phyloP scores from a whole-genome alignment of 805 yeast genomes.

The Saccharomyces paradoxus region DNA sequence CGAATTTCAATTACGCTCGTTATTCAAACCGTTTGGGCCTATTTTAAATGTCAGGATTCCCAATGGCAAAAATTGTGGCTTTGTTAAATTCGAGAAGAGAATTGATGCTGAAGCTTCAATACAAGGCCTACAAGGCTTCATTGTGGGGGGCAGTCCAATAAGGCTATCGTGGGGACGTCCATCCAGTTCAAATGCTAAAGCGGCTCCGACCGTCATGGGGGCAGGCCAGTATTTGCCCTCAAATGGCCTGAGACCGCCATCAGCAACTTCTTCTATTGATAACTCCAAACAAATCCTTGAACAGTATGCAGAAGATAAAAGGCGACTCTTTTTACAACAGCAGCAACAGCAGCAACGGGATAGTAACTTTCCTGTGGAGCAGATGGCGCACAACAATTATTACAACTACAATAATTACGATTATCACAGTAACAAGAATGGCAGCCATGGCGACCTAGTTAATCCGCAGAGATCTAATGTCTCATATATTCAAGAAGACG shows the following conservation, averaged over 20 bases:
- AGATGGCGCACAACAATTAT: neutral
- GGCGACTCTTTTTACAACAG: neutral
- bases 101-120: conserved; percentile 75
- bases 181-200: conserved; percentile 5
- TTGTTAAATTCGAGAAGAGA: conserved; percentile 56
- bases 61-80: conserved; percentile 73
- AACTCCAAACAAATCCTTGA: neutral
- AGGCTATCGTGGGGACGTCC: conserved; percentile 68
- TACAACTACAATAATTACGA: neutral
- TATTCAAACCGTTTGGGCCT: conserved; percentile 69
- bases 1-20: conserved; percentile 50
- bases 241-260: neutral
- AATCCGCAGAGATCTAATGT: neutral
- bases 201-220: conserved; percentile 1
- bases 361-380: neutral
- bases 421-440: neutral
- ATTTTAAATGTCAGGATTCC: conserved; percentile 67
- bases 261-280: neutral
- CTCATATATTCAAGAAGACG: neutral
- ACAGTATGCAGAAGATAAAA: neutral
- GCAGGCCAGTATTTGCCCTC: neutral
- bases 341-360: neutral
- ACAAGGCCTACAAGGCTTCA: conserved; percentile 69
- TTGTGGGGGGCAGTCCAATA: conserved; percentile 65
- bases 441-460: neutral